Base-by-base conservation (phyloP, 2,329 filamentous ascomycete species). In the Pseudogymnoascus pannorum region DNA sequence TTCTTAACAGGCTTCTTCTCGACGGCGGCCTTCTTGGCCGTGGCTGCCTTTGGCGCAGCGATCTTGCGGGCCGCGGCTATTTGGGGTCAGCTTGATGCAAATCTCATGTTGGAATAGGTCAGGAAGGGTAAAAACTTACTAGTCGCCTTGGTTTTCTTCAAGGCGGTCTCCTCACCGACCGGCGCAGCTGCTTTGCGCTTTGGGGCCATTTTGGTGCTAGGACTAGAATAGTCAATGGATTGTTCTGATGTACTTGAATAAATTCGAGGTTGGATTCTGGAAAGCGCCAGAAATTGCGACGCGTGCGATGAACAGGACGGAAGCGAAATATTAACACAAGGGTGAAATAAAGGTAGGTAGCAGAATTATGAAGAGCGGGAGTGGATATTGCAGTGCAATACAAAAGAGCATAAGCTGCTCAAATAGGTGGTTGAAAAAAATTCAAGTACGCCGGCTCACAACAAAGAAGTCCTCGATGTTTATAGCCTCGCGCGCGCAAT, bases 1-100 rank as follows among this genome's bases (percentile, higher is more conserved):
- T 69, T 66, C 42, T 68, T 68, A 12, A 66, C 69, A 40, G 70
- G 20, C 38, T 64, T 66, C 38, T 61, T 58, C 18, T 66, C 62
- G 57, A 65, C 57, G 38, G 59, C 62, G 18, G 38, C 68, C 64
- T 31, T 68, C 64, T 58, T 68, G 63, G 20, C 40, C 48, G 64
- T 59, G 9, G 65, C 65, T 26, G 51, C 63, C n/a, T 66, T 58
- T 29, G 31, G 31, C 7, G 12, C 57, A 14, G 31, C 29, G 24
- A 40, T 38, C 20, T 54, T 31, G 48, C 48, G 48, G 9, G 48
- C 48, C 33, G 33, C 36, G 36, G 57, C 57, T 58, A 5, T 38
- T 38, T 5, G 14, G 36, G 18, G 18, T 58, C 31, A 58, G 57
- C n/a, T 24, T 3, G 12, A 38, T 38, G 1, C 22, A 16, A 24